Evolutionary conservation across 1,284 basidiomycete species (phyloP), one percentile per base, ranked within the genome.

Genomic region (Cryptococcus jaspeensis): DNA sequence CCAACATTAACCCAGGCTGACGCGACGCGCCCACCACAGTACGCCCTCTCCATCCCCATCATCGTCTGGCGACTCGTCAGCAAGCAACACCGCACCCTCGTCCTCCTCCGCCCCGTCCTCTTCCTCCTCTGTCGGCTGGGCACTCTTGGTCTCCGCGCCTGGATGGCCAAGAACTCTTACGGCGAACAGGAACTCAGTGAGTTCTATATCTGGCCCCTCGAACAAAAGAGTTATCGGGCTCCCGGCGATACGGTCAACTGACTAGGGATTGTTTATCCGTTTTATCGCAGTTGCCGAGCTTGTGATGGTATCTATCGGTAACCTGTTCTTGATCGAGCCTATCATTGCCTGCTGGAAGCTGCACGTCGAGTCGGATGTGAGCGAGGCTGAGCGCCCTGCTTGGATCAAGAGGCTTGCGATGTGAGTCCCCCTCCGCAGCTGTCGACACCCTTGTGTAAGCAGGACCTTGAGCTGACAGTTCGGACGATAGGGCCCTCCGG

Each of bases 291-390:
- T 67, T 52, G 70, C 63, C 52, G 70, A 72, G 48, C 61, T 68
- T 8, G 61, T 70, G 20, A 51, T 71, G 25, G 59, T 70, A 2
- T 70, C 69, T 2, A 49, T 71, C 47, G 64, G 66, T 4, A 64
- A 55, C 55, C 55, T 70, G 18, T 67, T 72, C 60, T 56, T 72
- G 39, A 62, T 72, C 58, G 68, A 64, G 13, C 69, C 70, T 9
- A 35, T 65, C 16, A 50, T 70, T 12, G 43, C 49, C 25, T 51
- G 68, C 36, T 72, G 67, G 67, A 56, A 61, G 23, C 52, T 58
- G 3, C 63, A 71, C 25, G 55, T 72, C 36, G 56, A 55, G 23
- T 55, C 55, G 3, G 53, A 57, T n/a, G 48, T 63, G 32, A 20
- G 53, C 4, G 20, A 52, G 39, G 60, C 60, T 7, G 50, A 60